Conservation (phyloP, 1,284 basidiomycete genomes). For the Athelia sp. region DNA sequence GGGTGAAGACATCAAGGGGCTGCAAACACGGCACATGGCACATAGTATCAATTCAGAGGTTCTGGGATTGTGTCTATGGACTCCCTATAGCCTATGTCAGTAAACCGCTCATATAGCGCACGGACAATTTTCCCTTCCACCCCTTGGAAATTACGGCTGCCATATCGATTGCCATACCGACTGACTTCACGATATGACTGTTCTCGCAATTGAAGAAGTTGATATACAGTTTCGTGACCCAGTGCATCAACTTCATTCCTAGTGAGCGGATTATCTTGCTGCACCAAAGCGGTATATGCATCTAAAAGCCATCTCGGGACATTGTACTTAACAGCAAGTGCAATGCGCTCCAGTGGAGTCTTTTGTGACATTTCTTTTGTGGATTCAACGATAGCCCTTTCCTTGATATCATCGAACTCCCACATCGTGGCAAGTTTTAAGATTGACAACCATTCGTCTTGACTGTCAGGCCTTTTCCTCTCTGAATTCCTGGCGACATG, state of each 20-base stretch:
- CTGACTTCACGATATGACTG: neutral
- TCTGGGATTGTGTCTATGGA: too few species aligned
- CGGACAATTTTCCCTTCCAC: neutral
- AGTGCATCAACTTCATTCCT: neutral
- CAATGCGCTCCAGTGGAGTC: neutral
- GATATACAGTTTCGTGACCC: neutral
- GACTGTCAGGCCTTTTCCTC: neutral
- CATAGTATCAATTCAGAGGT: too few species aligned
- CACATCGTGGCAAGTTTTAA: conserved; percentile 4
- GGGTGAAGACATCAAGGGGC: too few species aligned
- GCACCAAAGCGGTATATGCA: neutral
- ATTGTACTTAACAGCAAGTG: neutral
- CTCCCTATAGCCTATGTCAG: neutral
- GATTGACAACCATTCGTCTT: conserved; percentile 2
- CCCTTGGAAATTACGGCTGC: neutral
- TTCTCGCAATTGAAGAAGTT: neutral
- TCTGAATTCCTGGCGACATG: neutral
- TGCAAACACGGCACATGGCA: too few species aligned
- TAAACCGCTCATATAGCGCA: neutral
- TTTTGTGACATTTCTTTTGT: neutral
- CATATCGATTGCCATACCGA: neutral
- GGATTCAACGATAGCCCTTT: neutral
- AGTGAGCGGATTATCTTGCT: neutral
- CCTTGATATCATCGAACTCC: neutral
- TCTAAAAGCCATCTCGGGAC: neutral